Conservation (phyloP, 345 rosid species). For the Aquilaria malaccensis region DNA sequence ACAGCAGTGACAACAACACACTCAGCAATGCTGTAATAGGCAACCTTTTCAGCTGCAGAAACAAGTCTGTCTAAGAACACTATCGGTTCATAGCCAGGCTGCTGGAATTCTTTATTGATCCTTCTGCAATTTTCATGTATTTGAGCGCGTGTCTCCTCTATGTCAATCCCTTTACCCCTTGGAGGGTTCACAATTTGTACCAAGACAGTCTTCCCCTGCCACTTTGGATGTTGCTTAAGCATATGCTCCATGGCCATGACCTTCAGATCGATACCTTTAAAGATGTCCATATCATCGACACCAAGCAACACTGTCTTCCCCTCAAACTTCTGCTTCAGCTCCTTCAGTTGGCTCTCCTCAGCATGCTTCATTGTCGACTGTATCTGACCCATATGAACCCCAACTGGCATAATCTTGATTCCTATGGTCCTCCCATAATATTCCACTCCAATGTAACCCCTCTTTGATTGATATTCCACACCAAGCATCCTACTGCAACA, state of each 20-base stretch:
- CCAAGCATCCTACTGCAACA: slow-evolving; percentile 48
- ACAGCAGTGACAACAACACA: slow-evolving; percentile 37
- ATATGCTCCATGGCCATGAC: slow-evolving; percentile 32
- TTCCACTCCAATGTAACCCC: slow-evolving; percentile 38
- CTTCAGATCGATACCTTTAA: slow-evolving; percentile 32
- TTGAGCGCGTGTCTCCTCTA: slow-evolving; percentile 21
- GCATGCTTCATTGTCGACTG: slow-evolving; percentile 19
- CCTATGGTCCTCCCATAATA: slow-evolving; percentile 40
- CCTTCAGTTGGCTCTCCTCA: slow-evolving; percentile 7
- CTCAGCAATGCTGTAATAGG: slow-evolving; percentile 30
- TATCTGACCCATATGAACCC: slow-evolving; percentile 35
- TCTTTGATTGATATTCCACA: slow-evolving; percentile 36
- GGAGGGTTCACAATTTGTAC: slow-evolving; percentile 38
- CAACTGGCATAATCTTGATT: slow-evolving; percentile 40
- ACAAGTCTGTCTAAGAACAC: slow-evolving; percentile 23
- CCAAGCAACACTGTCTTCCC: slow-evolving; percentile 31
- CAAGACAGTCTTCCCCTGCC: slow-evolving; percentile 26
- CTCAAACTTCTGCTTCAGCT: slow-evolving; percentile 22
- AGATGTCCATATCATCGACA: slow-evolving; percentile 5
- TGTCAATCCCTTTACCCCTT: slow-evolving; percentile 24
- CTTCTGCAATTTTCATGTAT: slow-evolving; percentile 20
- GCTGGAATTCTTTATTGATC: slow-evolving; percentile 27
- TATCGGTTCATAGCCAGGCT: slow-evolving; percentile 30
- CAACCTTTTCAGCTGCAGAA: slow-evolving; percentile 25
- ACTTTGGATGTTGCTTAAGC: slow-evolving; percentile 25